Conservation (phyloP, 2,329 filamentous ascomycete genomes). For the Aspergillus luchuensis region DNA sequence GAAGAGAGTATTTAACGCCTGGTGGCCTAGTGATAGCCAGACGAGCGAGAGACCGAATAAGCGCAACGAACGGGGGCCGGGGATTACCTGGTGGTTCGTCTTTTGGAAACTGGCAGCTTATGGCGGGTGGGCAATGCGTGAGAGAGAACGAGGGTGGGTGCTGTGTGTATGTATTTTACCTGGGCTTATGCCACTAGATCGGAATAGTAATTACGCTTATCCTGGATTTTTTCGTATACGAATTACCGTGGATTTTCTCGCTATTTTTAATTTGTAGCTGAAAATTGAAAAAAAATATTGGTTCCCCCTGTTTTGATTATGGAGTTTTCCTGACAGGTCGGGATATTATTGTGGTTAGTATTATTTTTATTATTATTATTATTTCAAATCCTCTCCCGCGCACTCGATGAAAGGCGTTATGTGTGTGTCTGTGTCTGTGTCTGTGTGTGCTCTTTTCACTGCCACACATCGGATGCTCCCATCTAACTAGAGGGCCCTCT, state of each 20-base stretch:
- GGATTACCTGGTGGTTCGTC: conserved; percentile 6
- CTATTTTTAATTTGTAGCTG: conserved; percentile 2
- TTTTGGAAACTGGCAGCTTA: conserved; percentile 5
- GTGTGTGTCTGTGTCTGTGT: no score
- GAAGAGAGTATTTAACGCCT: conserved; percentile 10
- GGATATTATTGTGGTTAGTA: not conserved
- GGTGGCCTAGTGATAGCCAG: not conserved
- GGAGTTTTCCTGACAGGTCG: not conserved
- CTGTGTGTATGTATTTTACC: not conserved
- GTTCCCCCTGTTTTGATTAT: not conserved
- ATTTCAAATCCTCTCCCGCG: conserved; percentile 1
- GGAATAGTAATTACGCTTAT: not conserved
- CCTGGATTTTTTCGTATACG: not conserved
- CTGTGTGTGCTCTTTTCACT: not conserved
- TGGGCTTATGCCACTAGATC: not conserved
- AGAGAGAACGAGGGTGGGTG: not conserved
- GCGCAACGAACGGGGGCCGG: conserved; percentile 11
- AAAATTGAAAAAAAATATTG: not conserved
- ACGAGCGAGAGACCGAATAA: not conserved
- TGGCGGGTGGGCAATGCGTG: not conserved
- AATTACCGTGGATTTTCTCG: not conserved
- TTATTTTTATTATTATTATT: conserved; percentile 4
- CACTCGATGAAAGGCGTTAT: not conserved
- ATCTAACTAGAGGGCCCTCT: not conserved
- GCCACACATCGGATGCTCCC: not conserved